A percentile compares a stretch with the other conserved stretches of the same genome.
phyloP scores from a whole-genome alignment of 768 basidiomycete species.

The Strobilomyces dryophilus region DNA sequence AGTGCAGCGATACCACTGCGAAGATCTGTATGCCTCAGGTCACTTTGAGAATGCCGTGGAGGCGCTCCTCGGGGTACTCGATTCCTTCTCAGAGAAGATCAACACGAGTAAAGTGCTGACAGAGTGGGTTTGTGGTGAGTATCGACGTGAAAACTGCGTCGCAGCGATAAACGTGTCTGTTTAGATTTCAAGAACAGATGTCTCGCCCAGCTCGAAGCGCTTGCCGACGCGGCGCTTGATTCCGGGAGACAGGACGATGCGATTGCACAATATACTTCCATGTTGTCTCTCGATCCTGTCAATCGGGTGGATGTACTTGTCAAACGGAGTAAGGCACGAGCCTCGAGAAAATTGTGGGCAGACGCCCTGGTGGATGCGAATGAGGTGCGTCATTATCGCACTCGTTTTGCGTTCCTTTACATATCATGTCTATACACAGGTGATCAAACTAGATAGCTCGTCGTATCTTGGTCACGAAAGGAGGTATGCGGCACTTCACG shows the following conservation, averaged over 20 bases:
- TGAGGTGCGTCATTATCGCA: not conserved
- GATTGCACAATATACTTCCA: no score
- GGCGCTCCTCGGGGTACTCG: no score
- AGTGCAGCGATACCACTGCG: not conserved
- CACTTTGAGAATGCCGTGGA: no score
- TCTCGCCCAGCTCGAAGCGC: not conserved
- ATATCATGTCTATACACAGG: not conserved
- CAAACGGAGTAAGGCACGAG: not conserved
- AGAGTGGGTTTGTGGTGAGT: not conserved
- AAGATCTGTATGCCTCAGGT: not conserved
- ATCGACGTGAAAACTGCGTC: not conserved
- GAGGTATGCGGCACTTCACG: not conserved
- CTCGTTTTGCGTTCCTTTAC: no score
- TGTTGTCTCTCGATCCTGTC: no score
- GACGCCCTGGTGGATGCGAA: no score
- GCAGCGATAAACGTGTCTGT: not conserved
- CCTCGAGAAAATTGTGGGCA: no score
- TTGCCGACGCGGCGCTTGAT: not conserved
- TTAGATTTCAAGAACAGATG: not conserved
- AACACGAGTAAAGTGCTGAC: not conserved
- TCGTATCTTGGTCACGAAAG: not conserved
- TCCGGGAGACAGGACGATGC: not conserved
- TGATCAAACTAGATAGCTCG: no score
- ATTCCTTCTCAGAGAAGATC: not conserved
- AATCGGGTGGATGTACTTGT: not conserved